Base-by-base conservation (phyloP, 129 eudicot genomes). In the Solidago caesia region DNA sequence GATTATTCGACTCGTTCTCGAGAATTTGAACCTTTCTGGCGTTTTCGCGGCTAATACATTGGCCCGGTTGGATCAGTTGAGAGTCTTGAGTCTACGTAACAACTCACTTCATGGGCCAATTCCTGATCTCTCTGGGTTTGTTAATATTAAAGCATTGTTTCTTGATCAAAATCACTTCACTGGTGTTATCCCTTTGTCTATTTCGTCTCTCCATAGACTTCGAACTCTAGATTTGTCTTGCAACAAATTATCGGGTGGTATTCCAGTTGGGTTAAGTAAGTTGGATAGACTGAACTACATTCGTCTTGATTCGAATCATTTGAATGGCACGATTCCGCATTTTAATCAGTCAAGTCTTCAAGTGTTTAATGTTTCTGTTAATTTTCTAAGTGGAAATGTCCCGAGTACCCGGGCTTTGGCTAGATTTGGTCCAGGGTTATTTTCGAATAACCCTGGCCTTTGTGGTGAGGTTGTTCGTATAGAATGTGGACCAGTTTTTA, bases 31-130 rank as follows among this genome's bases (percentile, higher is more conserved):
- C 15, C 89, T 94, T 47, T 46, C 82, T 8, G 98, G 98, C 9
- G 45, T 64, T 21, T 87, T 95, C 55, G 70, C 91, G 0, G 68
- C 89, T 6, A 43, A 85, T 70, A 79, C 96, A 0, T 58, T 95
- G 56, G 82, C 87, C 67, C 84, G 55, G 4, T 80, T 94, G 71
- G 84, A 84, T 68, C 87, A 94, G 76, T 79, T 94, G 71, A 78
- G 97, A 7, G 91, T 88, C n/a, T 75, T 94, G 42, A 90, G 96
- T 61, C 76, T 94, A 6, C 86, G 77, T 43, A 87, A 87, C 84
- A 91, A 88, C 96, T 94, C 91, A 3, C 89, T 94, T 80, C 75
- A 83, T 58, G 98, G 98, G 4, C 96, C 96, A 4, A 82, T 94
- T 49, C 98, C 98, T 0, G 88, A 94, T 61, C 85, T 90, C 44